Evolutionary conservation across 768 basidiomycete genomes (phyloP).

Genomic region (Suillus variegatus): DNA sequence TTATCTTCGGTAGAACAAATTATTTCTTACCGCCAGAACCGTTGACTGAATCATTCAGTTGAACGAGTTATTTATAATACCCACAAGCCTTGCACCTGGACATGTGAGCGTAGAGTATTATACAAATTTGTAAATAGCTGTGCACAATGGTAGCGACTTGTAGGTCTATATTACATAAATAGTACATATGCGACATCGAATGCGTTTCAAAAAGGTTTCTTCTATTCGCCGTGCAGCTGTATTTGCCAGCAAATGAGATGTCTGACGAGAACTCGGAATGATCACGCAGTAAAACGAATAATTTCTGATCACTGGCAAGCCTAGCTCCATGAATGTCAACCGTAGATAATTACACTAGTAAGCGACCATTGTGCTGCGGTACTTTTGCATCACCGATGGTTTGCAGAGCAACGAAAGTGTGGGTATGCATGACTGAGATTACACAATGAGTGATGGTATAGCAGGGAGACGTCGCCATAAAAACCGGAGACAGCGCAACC

Average conservation of each 20-base stretch:
- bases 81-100: not conserved
- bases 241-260: too few relatives aligned
- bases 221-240: too few relatives aligned
- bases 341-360: not conserved
- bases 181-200: too few relatives aligned
- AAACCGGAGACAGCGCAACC: not conserved
- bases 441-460: not conserved
- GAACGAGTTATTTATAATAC: not conserved
- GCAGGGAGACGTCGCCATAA: not conserved
- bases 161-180: too few relatives aligned
- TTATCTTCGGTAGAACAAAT: not conserved
- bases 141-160: not conserved
- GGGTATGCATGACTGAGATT: not conserved
- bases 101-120: not conserved
- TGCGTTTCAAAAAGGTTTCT: too few relatives aligned
- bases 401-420: not conserved
- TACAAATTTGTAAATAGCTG: too few relatives aligned
- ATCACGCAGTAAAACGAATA: not conserved
- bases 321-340: not conserved
- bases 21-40: slow-evolving; percentile 48
- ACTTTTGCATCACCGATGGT: not conserved
- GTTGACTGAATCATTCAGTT: slow-evolving; percentile 5
- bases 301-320: not conserved
- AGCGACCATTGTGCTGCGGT: not conserved
- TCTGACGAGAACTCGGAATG: too few relatives aligned